These are phyloP conservation scores for Fusarium goolgardi DNA, from an alignment of 2,329 filamentous ascomycete genomes.

Conservation along the genomic window DNA sequence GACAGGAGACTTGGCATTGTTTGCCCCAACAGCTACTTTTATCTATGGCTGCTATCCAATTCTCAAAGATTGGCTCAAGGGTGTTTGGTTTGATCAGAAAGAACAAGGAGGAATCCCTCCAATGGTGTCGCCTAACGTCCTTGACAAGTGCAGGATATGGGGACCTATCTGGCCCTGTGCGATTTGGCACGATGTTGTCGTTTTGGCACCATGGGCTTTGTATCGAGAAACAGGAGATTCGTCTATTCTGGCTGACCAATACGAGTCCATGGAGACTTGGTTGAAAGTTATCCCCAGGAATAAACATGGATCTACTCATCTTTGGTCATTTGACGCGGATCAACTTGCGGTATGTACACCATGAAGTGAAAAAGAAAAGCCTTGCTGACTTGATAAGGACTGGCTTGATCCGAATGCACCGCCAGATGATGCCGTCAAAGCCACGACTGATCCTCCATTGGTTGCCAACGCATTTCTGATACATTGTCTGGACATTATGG, in stretches of 20 bases:
- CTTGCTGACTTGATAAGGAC: constrained; percentile 51
- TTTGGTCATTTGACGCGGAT: constrained; percentile 52
- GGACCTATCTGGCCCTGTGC: constrained; percentile 47
- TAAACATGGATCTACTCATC: constrained; percentile 50
- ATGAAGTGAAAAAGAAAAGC: fast-evolving
- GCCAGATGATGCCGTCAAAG: constrained; percentile 53
- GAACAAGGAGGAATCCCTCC: constrained; percentile 35
- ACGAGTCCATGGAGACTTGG: constrained; percentile 55
- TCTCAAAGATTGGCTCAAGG: constrained; percentile 48
- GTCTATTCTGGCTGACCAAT: constrained; percentile 53
- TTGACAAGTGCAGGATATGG: constrained; percentile 25
- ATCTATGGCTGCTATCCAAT: constrained; percentile 60
- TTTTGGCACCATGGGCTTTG: constrained; percentile 56
- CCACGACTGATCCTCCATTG: constrained; percentile 54
- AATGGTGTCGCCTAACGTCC: constrained; percentile 36
- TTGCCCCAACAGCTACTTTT: constrained; percentile 60
- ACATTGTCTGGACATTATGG: constrained; percentile 55
- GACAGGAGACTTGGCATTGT: constrained; percentile 66
- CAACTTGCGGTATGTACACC: constrained; percentile 38
- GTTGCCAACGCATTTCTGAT: constrained; percentile 62
- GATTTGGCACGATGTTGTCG: constrained; percentile 58
- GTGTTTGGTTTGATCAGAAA: constrained; percentile 33
- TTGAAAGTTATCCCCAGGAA: constrained; percentile 50
- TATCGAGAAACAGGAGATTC: constrained; percentile 55
- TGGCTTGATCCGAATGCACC: constrained; percentile 63